These are phyloP conservation scores for Diaporthe vaccinii DNA, from an alignment of 2,329 filamentous ascomycete species.

Conservation along the genomic window DNA sequence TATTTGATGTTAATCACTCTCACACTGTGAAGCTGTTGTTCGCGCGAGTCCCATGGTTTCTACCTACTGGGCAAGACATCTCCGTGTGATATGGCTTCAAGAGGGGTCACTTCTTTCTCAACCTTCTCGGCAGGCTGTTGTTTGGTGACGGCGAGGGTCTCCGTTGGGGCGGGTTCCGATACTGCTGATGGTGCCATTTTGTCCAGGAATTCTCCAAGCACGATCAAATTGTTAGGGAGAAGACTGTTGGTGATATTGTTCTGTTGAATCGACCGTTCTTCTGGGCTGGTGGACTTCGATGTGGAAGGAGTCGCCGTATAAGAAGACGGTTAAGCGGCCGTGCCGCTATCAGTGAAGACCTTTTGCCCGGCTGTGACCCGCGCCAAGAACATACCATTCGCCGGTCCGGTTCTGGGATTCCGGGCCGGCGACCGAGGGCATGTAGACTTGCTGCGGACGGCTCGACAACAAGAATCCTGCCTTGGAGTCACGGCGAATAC, in stretches of 20 bases:
- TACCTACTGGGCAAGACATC: slow-evolving; percentile 46
- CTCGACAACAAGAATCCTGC: background rate
- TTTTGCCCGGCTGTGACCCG: slow-evolving; percentile 29
- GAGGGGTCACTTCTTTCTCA: slow-evolving; percentile 44
- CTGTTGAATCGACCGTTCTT: background rate
- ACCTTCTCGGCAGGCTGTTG: slow-evolving; percentile 27
- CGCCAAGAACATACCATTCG: slow-evolving; percentile 22
- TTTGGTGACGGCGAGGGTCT: slow-evolving; percentile 29
- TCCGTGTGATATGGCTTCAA: slow-evolving; percentile 48
- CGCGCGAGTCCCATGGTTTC: too few relatives aligned
- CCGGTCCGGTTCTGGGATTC: slow-evolving; percentile 35
- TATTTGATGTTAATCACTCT: slow-evolving; percentile 40
- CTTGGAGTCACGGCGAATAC: background rate
- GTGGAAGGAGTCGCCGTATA: slow-evolving; percentile 18
- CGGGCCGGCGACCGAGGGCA: slow-evolving; percentile 12
- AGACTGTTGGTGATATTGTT: background rate
- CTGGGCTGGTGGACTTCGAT: background rate
- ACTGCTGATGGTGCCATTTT: slow-evolving; percentile 38
- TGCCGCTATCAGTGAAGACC: slow-evolving; percentile 21
- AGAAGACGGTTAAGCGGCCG: slow-evolving; percentile 16
- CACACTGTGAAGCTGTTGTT: background rate
- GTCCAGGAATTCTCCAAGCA: too few relatives aligned
- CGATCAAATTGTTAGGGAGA: background rate
- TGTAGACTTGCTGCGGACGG: background rate
- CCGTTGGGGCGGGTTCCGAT: slow-evolving; percentile 21